Base-by-base conservation (phyloP, 306 rosid genomes). In the Corylus americana region DNA sequence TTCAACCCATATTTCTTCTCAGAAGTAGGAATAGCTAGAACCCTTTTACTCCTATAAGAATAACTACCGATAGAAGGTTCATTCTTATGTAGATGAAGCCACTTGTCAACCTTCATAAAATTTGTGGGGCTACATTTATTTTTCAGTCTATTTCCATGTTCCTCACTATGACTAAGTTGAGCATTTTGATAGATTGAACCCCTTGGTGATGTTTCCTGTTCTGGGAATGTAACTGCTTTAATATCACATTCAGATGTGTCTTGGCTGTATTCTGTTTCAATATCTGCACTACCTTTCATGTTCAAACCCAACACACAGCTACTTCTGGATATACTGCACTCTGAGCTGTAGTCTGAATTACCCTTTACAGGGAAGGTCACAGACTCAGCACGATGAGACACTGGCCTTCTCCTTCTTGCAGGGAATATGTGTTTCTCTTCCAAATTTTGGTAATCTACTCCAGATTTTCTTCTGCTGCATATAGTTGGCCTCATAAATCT, bases 401-500 rank as follows among this genome's bases (percentile, higher is more conserved):
- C 37, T 39, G 80, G 49, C 61, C 82, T 77, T 80, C 82, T 77
- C 68, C 82, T 66, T 76, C 81, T 79, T 54, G 81, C 72, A 55
- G 68, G 55, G 35, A 64, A 14, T 49, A 29, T 42, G 47, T 58
- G 59, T 67, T n/a, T 84, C 47, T 68, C 85, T 58, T 84, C 80
- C 6, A 20, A 57, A 37, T 25, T 69, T 68, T 42, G 63, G 70
- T 50, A 47, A 16, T 77, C 74, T 69, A 8, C n/a, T 69, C 77
- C 87, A 68, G 70, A 73, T 73, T 84, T 84, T 67, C 71, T 44
- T 77, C 74, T 77, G 66, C 82, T 84, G 79, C 82, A 75, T 58
- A 73, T 67, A 18, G 87, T 84, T 16, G 87, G 79, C 77, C 77
- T 84, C 87, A 84, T 84, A 80, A 84, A 84, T 47, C 87, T 76